Percentiles rank a stretch among this genome's conserved stretches.
These are phyloP conservation scores for Magnusiomyces tetraspermus DNA, from an alignment of 1,139 yeast species.

Conservation along the genomic window DNA sequence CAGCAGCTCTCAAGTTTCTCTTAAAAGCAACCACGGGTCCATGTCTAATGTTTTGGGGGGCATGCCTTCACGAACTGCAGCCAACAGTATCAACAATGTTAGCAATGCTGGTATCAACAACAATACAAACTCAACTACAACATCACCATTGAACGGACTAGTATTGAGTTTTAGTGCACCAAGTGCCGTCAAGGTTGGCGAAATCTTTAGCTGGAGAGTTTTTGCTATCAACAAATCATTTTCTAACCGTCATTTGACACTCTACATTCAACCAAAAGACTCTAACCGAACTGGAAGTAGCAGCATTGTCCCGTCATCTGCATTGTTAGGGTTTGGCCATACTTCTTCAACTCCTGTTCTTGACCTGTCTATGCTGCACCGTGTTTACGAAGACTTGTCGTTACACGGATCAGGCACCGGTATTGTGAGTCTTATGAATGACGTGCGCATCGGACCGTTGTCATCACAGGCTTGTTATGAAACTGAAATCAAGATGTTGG, in stretches of 20 bases:
- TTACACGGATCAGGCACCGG: conserved; percentile 19
- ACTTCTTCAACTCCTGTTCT: conserved; percentile 25
- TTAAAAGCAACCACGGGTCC: conserved; percentile 1
- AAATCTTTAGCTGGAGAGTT: conserved; percentile 52
- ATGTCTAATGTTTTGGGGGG: neutral
- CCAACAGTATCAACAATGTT: no score
- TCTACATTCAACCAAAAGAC: conserved; percentile 30
- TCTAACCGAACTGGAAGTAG: neutral
- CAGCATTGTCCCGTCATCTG: conserved; percentile 1
- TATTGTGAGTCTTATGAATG: conserved; percentile 54
- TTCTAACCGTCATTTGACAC: conserved; percentile 35
- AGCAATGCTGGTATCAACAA: neutral
- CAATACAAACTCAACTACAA: conserved; percentile 7
- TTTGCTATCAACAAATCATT: conserved; percentile 55
- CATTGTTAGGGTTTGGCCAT: neutral
- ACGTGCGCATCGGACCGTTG: conserved; percentile 53
- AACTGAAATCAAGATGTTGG: conserved; percentile 51
- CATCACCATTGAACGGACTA: conserved; percentile 34
- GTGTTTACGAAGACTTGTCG: conserved; percentile 12
- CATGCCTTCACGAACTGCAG: neutral
- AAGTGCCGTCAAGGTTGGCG: conserved; percentile 51
- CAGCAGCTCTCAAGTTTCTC: conserved; percentile 5
- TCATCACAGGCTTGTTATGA: conserved; percentile 58
- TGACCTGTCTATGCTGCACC: conserved; percentile 31
- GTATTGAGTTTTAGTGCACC: conserved; percentile 57